Conservation (phyloP, 108 stramenopile species). For the Mediolabrus comicus region DNA sequence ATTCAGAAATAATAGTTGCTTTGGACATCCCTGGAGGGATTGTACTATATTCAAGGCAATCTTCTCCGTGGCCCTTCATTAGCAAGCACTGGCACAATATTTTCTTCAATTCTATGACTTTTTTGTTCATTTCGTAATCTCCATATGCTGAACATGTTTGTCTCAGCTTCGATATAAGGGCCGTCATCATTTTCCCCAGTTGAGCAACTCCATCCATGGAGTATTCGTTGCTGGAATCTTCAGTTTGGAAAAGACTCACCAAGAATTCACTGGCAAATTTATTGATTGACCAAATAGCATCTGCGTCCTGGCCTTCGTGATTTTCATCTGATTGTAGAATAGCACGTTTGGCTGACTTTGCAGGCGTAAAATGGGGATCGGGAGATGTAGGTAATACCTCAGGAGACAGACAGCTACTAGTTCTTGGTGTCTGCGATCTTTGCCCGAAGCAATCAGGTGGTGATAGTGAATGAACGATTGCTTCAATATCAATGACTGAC, state of each 20-base stretch:
- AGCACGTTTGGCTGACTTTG: slow-evolving; percentile 1
- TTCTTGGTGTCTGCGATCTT: neutral
- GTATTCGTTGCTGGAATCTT: neutral
- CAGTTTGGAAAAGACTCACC: slow-evolving; percentile 16
- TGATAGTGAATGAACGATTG: slow-evolving; percentile 66
- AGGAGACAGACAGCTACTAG: slow-evolving; percentile 3
- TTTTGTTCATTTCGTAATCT: neutral
- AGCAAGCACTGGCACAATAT: slow-evolving; percentile 40
- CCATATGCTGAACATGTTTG: slow-evolving; percentile 1
- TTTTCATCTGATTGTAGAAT: neutral
- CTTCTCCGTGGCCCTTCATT: slow-evolving; percentile 65
- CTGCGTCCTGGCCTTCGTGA: slow-evolving; percentile 5
- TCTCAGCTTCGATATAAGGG: slow-evolving; percentile 30
- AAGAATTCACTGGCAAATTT: slow-evolving; percentile 41
- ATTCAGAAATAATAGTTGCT: slow-evolving; percentile 49
- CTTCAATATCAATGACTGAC: slow-evolving; percentile 60
- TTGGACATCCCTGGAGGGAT: slow-evolving; percentile 13
- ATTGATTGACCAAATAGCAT: slow-evolving; percentile 31
- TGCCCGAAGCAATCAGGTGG: slow-evolving; percentile 73
- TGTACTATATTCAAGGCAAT: slow-evolving; percentile 28
- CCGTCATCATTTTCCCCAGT: slow-evolving; percentile 17
- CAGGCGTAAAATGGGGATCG: slow-evolving; percentile 21
- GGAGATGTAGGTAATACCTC: slow-evolving; percentile 26
- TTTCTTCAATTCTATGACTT: slow-evolving; percentile 18
- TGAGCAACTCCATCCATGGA: slow-evolving; percentile 11